Base-by-base conservation (phyloP, 306 rosid genomes). In the Luffa aegyptiaca region DNA sequence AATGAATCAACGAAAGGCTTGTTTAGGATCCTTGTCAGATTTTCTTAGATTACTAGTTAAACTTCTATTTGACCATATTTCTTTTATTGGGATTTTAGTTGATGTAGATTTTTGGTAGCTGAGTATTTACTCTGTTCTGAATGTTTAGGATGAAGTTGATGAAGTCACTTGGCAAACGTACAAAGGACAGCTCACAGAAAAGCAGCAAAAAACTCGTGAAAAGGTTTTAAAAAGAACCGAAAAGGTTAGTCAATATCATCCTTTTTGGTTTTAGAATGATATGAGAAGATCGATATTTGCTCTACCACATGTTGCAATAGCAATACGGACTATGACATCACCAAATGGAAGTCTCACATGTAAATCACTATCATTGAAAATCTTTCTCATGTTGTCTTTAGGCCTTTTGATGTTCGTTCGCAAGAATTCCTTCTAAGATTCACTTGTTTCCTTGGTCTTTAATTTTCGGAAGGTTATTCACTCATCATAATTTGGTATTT, bases 151-250 rank as follows among this genome's bases (percentile, higher is more conserved):
- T 69, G 92, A 92, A 66, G 88, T 69, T 78, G 97, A 94, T 6
- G 98, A 94, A 84, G 84, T 94, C 74, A 94, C 98, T 3, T 94
- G 98, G 98, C 97, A 94, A 84, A 82, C 93, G n/a, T 92, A 85
- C 86, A 92, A 88, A 86, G 98, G 98, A 26, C 95, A 88, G 84
- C 93, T 94, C 75, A 92, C 98, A 16, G 98, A 94, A 57, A 94
- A 87, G 85, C 98, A 92, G 85, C 92, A 87, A 82, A 94, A 90
- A 88, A 92, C 97, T 64, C 97, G 93, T 57, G 97, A 90, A 44
- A 94, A 94, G 83, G 61, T 94, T 80, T 78, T 88, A 42, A 94
- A 94, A 90, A 92, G 98, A 85, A 86, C 90, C 83, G 98, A 91
- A 86, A 94, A 92, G 92, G 98, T 80, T 71, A 73, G 92, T 82